These are phyloP conservation scores for Calonectria naviculata DNA, from an alignment of 2,329 filamentous ascomycete species.

Conservation along the genomic window DNA sequence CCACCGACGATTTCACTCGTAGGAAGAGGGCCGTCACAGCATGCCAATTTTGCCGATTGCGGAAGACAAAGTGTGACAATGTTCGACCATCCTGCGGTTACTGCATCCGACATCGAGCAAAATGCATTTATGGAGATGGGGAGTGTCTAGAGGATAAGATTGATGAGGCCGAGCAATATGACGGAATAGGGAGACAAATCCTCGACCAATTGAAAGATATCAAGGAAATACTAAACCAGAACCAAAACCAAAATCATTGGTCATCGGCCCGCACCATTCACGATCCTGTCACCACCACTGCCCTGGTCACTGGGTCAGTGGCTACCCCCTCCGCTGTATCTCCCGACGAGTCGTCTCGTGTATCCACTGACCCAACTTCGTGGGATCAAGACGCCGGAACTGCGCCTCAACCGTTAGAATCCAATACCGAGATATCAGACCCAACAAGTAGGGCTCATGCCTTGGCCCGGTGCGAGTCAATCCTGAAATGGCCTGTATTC, in stretches of 20 bases:
- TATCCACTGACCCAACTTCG: background rate
- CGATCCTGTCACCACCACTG: background rate
- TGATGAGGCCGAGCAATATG: background rate
- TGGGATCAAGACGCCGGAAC: background rate
- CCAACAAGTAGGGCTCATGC: slow-evolving; percentile 10
- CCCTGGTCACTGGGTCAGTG: background rate
- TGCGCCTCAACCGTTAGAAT: background rate
- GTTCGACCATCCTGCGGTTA: slow-evolving; percentile 23
- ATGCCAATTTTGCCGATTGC: slow-evolving; percentile 27
- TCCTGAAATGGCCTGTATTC: slow-evolving; percentile 24
- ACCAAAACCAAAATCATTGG: background rate
- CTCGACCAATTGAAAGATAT: slow-evolving; percentile 24
- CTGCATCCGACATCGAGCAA: slow-evolving; percentile 22
- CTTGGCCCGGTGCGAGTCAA: slow-evolving; percentile 17
- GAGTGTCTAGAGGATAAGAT: slow-evolving; percentile 5
- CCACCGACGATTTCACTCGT: slow-evolving; percentile 23
- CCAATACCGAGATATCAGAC: background rate
- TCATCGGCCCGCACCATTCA: background rate
- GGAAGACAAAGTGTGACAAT: slow-evolving; percentile 30
- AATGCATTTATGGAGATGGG: slow-evolving; percentile 23
- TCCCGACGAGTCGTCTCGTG: background rate
- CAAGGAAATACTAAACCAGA: slow-evolving; percentile 12
- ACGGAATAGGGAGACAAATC: slow-evolving; percentile 16
- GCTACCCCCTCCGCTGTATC: background rate
- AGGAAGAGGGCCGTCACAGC: slow-evolving; percentile 25